These are phyloP conservation scores for Stylonectria norvegica DNA, from an alignment of 2,329 filamentous ascomycete genomes.

Conservation along the genomic window DNA sequence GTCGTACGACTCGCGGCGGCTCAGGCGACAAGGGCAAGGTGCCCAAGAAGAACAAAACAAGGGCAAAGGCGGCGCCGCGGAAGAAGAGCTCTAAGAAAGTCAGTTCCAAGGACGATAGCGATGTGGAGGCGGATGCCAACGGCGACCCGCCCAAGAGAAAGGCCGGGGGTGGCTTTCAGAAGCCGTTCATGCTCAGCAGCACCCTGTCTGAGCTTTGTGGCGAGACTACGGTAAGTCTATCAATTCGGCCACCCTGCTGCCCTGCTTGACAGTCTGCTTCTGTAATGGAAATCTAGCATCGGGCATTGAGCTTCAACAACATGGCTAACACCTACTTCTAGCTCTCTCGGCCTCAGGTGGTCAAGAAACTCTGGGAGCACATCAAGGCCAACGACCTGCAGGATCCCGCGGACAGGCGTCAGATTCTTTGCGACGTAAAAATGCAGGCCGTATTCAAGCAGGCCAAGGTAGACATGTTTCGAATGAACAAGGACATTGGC, in stretches of 20 bases:
- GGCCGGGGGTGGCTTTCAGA: constrained; percentile 90
- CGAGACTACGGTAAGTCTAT: constrained; percentile 62
- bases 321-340: constrained; percentile 35
- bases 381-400: constrained; percentile 87
- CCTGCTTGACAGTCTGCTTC: too few species aligned
- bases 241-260: too few species aligned
- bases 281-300: too few species aligned
- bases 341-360: constrained; percentile 90
- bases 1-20: constrained; percentile 73
- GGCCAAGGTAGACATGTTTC: constrained; percentile 94
- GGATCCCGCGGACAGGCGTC: constrained; percentile 85
- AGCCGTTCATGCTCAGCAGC: constrained; percentile 71
- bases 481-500: constrained; percentile 95
- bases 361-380: constrained; percentile 95
- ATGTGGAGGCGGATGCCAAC: constrained; percentile 61
- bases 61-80: constrained; percentile 52
- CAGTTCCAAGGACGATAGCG: constrained; percentile 75
- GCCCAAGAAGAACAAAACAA: constrained; percentile 67
- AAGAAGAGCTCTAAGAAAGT: constrained; percentile 78
- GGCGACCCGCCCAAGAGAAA: constrained; percentile 66
- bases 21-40: constrained; percentile 55
- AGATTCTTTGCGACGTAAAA: constrained; percentile 87
- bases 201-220: constrained; percentile 68
- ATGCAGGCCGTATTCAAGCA: constrained; percentile 92
- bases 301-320: too few species aligned